A percentile compares a stretch with the other conserved stretches of the same genome.
Conservation (phyloP, 2,329 filamentous ascomycete species). For the Chrysoporthe austroafricana region DNA sequence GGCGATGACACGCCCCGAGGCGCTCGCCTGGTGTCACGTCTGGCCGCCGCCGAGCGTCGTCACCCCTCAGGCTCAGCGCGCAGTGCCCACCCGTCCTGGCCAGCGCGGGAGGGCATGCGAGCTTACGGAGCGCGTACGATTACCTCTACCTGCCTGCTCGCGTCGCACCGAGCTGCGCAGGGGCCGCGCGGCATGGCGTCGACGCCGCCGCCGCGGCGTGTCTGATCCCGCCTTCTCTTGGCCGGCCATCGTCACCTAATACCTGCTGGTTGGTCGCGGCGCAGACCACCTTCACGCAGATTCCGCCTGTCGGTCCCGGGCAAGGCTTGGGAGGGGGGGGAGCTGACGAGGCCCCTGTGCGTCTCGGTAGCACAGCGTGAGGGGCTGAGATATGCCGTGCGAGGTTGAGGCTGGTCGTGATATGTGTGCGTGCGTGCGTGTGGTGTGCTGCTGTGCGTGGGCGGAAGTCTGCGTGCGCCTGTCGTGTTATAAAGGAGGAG, state of each 20-base stretch:
- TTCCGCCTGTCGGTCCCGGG: background rate
- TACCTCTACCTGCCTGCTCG: no score
- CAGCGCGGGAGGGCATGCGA: background rate
- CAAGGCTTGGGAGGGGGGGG: background rate
- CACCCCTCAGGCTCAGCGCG: background rate
- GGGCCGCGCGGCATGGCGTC: slow-evolving; percentile 8
- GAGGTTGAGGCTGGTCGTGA: slow-evolving; percentile 18
- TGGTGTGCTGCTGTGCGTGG: background rate
- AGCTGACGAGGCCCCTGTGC: background rate
- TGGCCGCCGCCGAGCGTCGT: background rate
- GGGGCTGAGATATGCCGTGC: slow-evolving; percentile 15
- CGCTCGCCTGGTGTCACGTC: background rate
- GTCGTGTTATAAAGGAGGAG: background rate
- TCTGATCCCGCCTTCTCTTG: background rate
- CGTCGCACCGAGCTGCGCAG: no score
- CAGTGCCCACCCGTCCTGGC: no score
- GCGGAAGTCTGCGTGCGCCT: background rate
- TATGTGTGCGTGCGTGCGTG: background rate
- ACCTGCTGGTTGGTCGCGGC: no score
- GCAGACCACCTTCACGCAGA: no score
- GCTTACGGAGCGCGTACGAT: no score
- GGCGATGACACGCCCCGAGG: background rate
- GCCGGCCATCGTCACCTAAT: no score
- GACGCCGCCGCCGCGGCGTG: background rate
- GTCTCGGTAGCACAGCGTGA: slow-evolving; percentile 3